phyloP scores from a whole-genome alignment of 139 green algal genomes.

The Nannochloris sp. region DNA sequence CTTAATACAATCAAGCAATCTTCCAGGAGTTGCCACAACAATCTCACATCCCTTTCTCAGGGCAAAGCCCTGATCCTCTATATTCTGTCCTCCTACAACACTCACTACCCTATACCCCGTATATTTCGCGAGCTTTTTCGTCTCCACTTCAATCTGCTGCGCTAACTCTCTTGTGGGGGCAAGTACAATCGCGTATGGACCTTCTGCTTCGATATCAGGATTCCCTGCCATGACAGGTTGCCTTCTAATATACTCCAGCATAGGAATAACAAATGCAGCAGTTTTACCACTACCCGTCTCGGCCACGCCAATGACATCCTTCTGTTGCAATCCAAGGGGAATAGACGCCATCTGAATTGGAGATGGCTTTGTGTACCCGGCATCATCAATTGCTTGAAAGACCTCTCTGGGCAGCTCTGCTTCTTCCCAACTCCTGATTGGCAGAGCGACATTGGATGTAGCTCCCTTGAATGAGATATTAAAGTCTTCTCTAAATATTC shows the following conservation, averaged over 20 bases:
- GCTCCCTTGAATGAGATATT: conserved; percentile 85
- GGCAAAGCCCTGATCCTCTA: conserved; percentile 91
- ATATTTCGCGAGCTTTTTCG: conserved; percentile 63
- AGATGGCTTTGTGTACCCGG: conserved; percentile 86
- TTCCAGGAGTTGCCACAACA: conserved; percentile 93
- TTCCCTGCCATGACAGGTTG: conserved; percentile 80
- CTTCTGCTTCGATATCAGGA: conserved; percentile 64
- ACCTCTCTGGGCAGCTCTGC: conserved; percentile 51
- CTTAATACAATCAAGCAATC: conserved; percentile 93
- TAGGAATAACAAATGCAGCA: conserved; percentile 91
- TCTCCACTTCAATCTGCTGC: conserved; percentile 87
- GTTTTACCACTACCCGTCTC: conserved; percentile 97
- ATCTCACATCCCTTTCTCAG: conserved; percentile 86
- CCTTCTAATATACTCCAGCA: conserved; percentile 88
- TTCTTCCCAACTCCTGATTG: conserved; percentile 79
- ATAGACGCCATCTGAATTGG: conserved; percentile 98
- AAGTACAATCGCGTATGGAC: conserved; percentile 90
- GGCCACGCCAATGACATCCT: conserved; percentile 92
- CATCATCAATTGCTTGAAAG: conserved; percentile 49
- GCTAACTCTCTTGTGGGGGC: conserved; percentile 90
- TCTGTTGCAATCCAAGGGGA: conserved; percentile 78
- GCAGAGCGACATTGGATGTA: conserved; percentile 27
- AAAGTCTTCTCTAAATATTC: conserved; percentile 99
- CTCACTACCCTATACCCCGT: conserved; percentile 64
- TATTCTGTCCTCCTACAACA: conserved; percentile 91